These are phyloP conservation scores for Coemansia sp. DNA, from an alignment of 192 early-diverging fungal species.

Conservation along the genomic window DNA sequence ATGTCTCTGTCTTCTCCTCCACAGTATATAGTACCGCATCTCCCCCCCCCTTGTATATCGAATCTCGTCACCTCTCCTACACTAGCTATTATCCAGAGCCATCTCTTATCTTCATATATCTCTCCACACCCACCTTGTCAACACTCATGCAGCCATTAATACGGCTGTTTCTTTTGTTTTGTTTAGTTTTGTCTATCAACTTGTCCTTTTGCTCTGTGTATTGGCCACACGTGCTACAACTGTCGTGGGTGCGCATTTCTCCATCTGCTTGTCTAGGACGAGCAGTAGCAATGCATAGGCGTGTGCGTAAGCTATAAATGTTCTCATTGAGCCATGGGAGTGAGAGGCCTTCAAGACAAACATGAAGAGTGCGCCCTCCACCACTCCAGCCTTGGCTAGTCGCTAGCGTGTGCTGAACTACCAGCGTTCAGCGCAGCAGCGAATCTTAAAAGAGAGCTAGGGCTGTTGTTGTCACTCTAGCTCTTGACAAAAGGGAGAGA, in stretches of 20 bases:
- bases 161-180: neutral
- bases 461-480: neutral
- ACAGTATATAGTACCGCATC: constrained; percentile 7
- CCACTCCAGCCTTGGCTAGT: no score
- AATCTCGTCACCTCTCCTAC: neutral
- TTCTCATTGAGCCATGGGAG: neutral
- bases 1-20: constrained; percentile 1
- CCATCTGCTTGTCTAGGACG: no score
- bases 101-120: neutral
- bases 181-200: neutral
- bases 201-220: neutral
- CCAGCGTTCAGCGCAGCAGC: neutral
- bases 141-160: constrained; percentile 5
- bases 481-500: no score
- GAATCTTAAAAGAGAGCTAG: neutral
- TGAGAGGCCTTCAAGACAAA: neutral
- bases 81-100: constrained; percentile 8
- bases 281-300: neutral
- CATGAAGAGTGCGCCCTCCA: no score
- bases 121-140: neutral
- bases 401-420: neutral
- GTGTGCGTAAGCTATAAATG: neutral
- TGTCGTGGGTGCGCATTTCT: neutral
- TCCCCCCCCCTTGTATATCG: constrained; percentile 13
- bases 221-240: neutral